phyloP scores from a whole-genome alignment of 805 yeast species.

The Teunomyces tritomae region DNA sequence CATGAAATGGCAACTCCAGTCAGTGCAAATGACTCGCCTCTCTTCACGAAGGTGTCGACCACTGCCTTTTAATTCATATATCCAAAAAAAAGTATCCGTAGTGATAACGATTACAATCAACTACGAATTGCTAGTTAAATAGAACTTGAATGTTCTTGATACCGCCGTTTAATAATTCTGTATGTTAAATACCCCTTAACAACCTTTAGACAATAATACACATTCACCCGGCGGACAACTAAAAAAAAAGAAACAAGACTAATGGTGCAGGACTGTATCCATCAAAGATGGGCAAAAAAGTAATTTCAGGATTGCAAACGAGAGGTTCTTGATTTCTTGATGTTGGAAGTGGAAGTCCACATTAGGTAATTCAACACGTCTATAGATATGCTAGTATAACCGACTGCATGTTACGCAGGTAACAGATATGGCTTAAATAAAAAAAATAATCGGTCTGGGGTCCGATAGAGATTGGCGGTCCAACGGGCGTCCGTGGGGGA shows the following conservation, averaged over 20 bases:
- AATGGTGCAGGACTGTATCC: no score
- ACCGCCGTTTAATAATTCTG: neutral
- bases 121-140: neutral
- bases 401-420: no score
- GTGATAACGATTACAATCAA: neutral
- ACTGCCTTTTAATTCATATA: neutral
- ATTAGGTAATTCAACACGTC: no score
- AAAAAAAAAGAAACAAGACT: neutral
- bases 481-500: no score
- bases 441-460: no score
- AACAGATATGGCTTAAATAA: no score
- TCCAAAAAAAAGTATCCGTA: neutral
- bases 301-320: neutral
- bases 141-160: neutral
- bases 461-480: no score
- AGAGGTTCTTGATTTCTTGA: neutral
- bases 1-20: slow-evolving; percentile 31
- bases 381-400: no score
- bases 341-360: no score
- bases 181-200: neutral
- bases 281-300: neutral
- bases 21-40: slow-evolving; percentile 27
- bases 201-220: neutral
- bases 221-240: neutral
- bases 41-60: slow-evolving; percentile 6